Percentiles rank a stretch among this genome's conserved stretches.
Conservation (phyloP, 768 basidiomycete species). For the Termitomyces sp. region DNA sequence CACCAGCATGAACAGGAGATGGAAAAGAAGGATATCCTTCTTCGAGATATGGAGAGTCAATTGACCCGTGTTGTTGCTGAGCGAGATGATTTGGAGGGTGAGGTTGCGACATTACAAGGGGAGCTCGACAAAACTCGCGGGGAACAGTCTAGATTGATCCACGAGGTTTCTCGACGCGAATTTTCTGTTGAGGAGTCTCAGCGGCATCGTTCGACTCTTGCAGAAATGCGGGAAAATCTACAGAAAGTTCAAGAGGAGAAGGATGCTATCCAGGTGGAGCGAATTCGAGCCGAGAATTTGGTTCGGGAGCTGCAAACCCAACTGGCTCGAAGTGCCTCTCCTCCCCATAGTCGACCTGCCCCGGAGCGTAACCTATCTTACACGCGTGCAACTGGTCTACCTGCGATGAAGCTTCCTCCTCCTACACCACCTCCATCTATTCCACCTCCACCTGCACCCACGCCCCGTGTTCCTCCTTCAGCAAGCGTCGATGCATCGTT, state of each 20-base stretch:
- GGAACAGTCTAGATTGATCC: conserved; percentile 57
- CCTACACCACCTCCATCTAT: conserved; percentile 84
- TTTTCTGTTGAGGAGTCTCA: conserved; percentile 73
- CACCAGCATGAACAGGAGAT: conserved; percentile 41
- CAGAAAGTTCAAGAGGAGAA: conserved; percentile 81
- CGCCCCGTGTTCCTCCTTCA: conserved; percentile 42
- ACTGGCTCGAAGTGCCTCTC: conserved; percentile 51
- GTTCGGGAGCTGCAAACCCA: conserved; percentile 79
- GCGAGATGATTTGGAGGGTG: conserved; percentile 35
- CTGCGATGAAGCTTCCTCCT: conserved; percentile 75
- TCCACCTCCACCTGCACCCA: conserved; percentile 81
- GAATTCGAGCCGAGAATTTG: conserved; percentile 56
- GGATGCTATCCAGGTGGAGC: conserved; percentile 70
- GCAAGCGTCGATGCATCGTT: conserved; percentile 43
- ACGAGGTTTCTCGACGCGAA: conserved; percentile 71
- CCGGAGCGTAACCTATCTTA: conserved; percentile 50
- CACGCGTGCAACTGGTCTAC: conserved; percentile 53
- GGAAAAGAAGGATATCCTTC: conserved; percentile 40
- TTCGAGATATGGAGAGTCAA: conserved; percentile 45
- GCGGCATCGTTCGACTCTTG: conserved; percentile 66
- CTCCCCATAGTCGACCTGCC: conserved; percentile 45
- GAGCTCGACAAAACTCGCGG: conserved; percentile 54
- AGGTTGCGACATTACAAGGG: conserved; percentile 46
- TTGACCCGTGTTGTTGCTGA: conserved; percentile 39
- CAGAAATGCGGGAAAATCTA: conserved; percentile 72